Evolutionary conservation across 2,329 filamentous ascomycete species (phyloP).

Genomic region (Magnaporthiopsis incrustans): DNA sequence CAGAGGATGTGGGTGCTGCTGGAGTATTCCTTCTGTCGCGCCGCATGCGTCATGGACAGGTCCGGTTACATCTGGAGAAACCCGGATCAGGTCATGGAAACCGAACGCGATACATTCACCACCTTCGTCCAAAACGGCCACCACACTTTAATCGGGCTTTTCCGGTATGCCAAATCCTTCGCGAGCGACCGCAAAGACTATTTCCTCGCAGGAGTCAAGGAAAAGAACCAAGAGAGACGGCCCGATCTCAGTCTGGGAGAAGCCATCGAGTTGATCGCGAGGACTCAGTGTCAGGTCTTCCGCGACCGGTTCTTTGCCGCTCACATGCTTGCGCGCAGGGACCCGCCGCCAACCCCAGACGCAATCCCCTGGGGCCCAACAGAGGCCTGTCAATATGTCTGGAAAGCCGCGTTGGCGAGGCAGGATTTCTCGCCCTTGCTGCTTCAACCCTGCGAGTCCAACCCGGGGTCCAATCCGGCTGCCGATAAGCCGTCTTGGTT

Average conservation of each 20-base stretch:
- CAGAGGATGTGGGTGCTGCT: neutral
- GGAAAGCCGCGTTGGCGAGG: neutral
- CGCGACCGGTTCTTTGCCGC: neutral
- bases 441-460: neutral
- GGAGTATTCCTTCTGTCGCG: neutral
- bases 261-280: neutral
- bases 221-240: neutral
- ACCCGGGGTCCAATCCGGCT: neutral
- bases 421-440: neutral
- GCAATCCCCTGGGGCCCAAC: neutral
- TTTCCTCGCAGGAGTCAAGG: neutral
- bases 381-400: neutral
- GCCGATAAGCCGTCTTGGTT: neutral
- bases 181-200: neutral
- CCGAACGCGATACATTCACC: neutral
- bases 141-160: neutral
- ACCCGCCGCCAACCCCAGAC: neutral
- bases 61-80: neutral
- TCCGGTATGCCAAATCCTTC: neutral
- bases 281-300: neutral
- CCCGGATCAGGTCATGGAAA: neutral
- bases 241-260: neutral
- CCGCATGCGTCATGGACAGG: neutral
- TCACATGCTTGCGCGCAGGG: neutral
- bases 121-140: neutral